A percentile compares a stretch with the other conserved stretches of the same genome.
phyloP scores from a whole-genome alignment of 768 basidiomycete genomes.

The Calocera viscosa region DNA sequence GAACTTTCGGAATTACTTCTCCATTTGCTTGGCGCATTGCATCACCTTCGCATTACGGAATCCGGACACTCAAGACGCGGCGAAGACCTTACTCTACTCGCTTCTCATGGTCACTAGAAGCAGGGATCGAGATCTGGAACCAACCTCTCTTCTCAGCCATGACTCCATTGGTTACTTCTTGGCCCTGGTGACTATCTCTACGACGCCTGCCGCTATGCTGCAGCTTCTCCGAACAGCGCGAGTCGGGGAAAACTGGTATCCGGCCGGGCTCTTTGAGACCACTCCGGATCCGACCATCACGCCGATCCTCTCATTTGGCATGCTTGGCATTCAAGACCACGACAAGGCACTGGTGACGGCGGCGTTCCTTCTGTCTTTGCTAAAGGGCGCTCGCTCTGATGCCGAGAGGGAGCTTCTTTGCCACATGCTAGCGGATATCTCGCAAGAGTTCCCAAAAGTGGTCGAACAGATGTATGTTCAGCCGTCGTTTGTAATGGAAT shows the following conservation, averaged over 20 bases:
- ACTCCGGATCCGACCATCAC: constrained; percentile 31
- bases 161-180: constrained; percentile 70
- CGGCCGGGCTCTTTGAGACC: constrained; percentile 29
- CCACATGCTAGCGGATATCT: constrained; percentile 58
- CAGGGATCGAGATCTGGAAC: constrained; percentile 20
- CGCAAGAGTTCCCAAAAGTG: constrained; percentile 54
- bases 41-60: constrained; percentile 80
- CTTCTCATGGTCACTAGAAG: constrained; percentile 48
- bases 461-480: constrained; percentile 58
- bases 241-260: constrained; percentile 35
- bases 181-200: constrained; percentile 58
- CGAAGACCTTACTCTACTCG: constrained; percentile 48
- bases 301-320: constrained; percentile 41
- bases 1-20: constrained; percentile 66
- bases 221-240: constrained; percentile 51
- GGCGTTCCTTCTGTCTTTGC: constrained; percentile 64
- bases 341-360: constrained; percentile 57
- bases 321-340: constrained; percentile 50
- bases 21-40: constrained; percentile 67
- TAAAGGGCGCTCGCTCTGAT: constrained; percentile 62
- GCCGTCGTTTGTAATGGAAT: background rate
- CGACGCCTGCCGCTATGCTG: constrained; percentile 43
- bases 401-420: constrained; percentile 72
- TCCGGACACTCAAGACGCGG: constrained; percentile 46
- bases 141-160: constrained; percentile 28